Evolutionary conservation across 1,284 basidiomycete genomes (phyloP), one percentile per base, ranked within the genome.

Genomic region (Limonomyces culmigenus): DNA sequence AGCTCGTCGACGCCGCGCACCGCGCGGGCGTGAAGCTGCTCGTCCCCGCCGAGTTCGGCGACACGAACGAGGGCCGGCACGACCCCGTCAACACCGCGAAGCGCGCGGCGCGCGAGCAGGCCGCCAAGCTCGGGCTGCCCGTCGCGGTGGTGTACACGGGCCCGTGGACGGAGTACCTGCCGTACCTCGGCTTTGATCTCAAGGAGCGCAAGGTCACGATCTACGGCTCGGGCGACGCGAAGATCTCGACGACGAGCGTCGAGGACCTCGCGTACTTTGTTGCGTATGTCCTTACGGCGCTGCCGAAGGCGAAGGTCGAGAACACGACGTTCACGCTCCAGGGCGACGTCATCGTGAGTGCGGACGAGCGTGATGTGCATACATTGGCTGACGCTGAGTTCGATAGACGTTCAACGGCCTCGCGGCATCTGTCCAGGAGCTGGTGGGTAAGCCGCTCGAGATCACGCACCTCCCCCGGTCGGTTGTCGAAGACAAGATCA

Each of bases 201-300:
- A 35, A 19, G 14, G 44, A 43, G 27, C 51, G 54, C 3, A 61
- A 56, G 36, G 50, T 52, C 29, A 42, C 47, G 21, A 41, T 60
- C 11, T 33, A 49, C 15, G 58, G 60, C 1, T 38, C 50, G 32
- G 61, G 59, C 3, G 47, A 50, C 13, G 34, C 37, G 1, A 39
- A 35, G 13, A 45, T 50, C 35, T 53, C 55, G 6, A 54, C 48
- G 38, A 58, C 60, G 2, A 39, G 53, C 19, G 39, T 51, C 29
- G 41, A 35, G 2, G 58, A 64, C 35, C 47, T 59, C 20, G 50
- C 33, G 42, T 49, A 54, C 13, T 64, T 54, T 36, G 33, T 58
- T 5, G 58, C 50, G 5, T 44, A 63, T 35, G 44, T 53, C 32
- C 48, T 63, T 25, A 53, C 53, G n/a, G 43, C 50, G 5, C 39